A percentile compares a stretch with the other conserved stretches of the same genome.
These are phyloP conservation scores for Camelina neglecta DNA, from an alignment of 345 rosid genomes.

Conservation along the genomic window DNA sequence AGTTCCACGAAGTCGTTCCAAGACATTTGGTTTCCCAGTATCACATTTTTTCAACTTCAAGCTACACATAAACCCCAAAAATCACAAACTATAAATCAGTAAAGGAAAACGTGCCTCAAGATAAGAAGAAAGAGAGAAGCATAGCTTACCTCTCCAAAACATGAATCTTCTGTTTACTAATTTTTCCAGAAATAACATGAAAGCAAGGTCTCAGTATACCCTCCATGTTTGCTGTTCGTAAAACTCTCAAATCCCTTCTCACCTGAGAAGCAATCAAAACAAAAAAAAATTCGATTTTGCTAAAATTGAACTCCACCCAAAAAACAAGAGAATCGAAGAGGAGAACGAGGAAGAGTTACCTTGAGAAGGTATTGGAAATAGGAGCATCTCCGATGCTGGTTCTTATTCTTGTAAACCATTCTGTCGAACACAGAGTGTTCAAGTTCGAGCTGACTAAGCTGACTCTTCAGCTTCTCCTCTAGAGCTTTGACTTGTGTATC, in stretches of 20 bases:
- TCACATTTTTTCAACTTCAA: slow-evolving; percentile 71
- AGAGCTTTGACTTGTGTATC: slow-evolving; percentile 33
- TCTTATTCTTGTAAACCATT: slow-evolving; percentile 89
- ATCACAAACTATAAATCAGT: too few relatives aligned
- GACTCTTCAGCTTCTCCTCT: slow-evolving; percentile 66
- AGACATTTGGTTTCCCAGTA: slow-evolving; percentile 62
- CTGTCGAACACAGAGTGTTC: slow-evolving; percentile 76
- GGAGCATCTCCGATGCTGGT: slow-evolving; percentile 86
- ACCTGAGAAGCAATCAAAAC: slow-evolving; percentile 53
- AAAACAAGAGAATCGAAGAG: background rate
- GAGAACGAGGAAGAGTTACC: slow-evolving; percentile 47
- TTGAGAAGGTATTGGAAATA: slow-evolving; percentile 86
- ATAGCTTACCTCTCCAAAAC: slow-evolving; percentile 73
- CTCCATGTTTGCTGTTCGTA: slow-evolving; percentile 67
- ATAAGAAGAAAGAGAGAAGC: background rate
- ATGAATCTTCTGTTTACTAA: slow-evolving; percentile 69
- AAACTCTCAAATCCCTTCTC: slow-evolving; percentile 82
- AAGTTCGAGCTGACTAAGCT: slow-evolving; percentile 54
- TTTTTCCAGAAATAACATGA: slow-evolving; percentile 60
- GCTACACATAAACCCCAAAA: slow-evolving; percentile 48
- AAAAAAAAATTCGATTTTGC: background rate
- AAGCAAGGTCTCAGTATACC: slow-evolving; percentile 71
- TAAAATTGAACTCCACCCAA: background rate
- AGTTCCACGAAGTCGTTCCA: slow-evolving; percentile 79
- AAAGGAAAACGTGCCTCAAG: too few relatives aligned